Conservation (phyloP, 805 yeast genomes). For the Yamadazyma olivae region DNA sequence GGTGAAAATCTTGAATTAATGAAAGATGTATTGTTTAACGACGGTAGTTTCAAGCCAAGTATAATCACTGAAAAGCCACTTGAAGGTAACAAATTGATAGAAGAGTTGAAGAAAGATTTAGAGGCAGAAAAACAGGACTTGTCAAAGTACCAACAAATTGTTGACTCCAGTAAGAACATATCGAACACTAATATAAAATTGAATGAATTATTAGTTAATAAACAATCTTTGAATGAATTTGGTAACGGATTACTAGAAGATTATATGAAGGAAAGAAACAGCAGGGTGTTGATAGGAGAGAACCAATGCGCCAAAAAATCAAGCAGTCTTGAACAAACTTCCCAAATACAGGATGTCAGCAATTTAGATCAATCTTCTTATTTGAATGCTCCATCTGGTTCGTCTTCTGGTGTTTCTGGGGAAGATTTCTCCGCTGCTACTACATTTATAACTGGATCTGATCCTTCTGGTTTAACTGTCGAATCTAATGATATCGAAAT, state of each 20-base stretch:
- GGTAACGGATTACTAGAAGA: slow-evolving; percentile 13
- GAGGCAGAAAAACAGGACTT: not conserved
- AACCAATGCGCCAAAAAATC: slow-evolving; percentile 9
- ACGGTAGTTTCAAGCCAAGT: slow-evolving; percentile 7
- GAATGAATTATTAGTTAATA: slow-evolving; percentile 13
- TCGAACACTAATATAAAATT: slow-evolving; percentile 8
- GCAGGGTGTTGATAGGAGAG: slow-evolving; percentile 13
- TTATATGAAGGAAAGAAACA: slow-evolving; percentile 10
- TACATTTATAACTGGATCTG: not conserved
- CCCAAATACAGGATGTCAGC: slow-evolving; percentile 21
- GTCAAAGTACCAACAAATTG: not conserved
- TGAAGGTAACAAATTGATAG: slow-evolving; percentile 21
- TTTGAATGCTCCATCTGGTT: not conserved
- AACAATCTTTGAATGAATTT: slow-evolving; percentile 14
- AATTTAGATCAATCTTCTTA: slow-evolving; percentile 17
- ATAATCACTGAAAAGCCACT: slow-evolving; percentile 17
- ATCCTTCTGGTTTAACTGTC: slow-evolving; percentile 2
- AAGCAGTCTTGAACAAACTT: slow-evolving; percentile 11
- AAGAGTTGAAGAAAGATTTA: slow-evolving; percentile 4
- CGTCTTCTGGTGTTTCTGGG: not conserved
- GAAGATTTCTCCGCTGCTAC: not conserved
- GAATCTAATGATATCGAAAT: slow-evolving; percentile 5
- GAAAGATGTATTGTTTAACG: slow-evolving; percentile 22
- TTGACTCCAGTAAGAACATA: slow-evolving; percentile 1
- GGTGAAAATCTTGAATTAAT: slow-evolving; percentile 35